Conservation (phyloP, 2,329 filamentous ascomycete species). For the Fusarium duplospermum region DNA sequence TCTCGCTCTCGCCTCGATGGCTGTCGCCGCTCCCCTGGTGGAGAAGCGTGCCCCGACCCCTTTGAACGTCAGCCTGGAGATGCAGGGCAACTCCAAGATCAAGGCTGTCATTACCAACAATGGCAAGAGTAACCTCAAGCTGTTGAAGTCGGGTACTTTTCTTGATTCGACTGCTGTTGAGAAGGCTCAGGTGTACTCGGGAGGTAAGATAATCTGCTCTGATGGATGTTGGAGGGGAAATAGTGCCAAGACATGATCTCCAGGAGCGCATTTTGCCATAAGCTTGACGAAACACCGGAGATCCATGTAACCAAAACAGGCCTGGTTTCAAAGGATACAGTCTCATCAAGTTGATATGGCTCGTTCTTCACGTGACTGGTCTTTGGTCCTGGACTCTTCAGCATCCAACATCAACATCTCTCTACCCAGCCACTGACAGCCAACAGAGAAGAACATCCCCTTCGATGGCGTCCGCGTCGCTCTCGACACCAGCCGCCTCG, state of each 20-base stretch:
- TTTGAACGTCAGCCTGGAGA: conserved; percentile 59
- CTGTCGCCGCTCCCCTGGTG: conserved; percentile 38
- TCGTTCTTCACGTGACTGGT: neutral
- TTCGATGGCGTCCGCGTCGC: conserved; percentile 67
- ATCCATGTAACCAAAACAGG: neutral
- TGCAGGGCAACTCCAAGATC: conserved; percentile 63
- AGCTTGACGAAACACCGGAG: neutral
- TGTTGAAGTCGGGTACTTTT: conserved; percentile 66
- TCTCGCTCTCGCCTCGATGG: conserved; percentile 43
- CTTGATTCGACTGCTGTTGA: conserved; percentile 64
- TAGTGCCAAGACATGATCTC: neutral
- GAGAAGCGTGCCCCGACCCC: conserved; percentile 52
- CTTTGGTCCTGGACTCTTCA: too few species aligned
- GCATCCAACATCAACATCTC: neutral
- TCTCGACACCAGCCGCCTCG: conserved; percentile 57
- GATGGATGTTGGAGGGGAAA: neutral
- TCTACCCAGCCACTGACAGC: neutral
- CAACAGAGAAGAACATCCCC: conserved; percentile 53
- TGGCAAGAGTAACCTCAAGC: conserved; percentile 60
- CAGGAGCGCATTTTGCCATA: neutral
- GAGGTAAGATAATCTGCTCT: conserved; percentile 47
- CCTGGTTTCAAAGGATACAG: neutral
- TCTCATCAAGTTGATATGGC: neutral
- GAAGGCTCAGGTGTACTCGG: conserved; percentile 63
- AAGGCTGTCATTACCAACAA: conserved; percentile 66